A percentile compares a stretch with the other conserved stretches of the same genome.
phyloP scores from a whole-genome alignment of 2,329 filamentous ascomycete species.

The Ceratocystis destructans region DNA sequence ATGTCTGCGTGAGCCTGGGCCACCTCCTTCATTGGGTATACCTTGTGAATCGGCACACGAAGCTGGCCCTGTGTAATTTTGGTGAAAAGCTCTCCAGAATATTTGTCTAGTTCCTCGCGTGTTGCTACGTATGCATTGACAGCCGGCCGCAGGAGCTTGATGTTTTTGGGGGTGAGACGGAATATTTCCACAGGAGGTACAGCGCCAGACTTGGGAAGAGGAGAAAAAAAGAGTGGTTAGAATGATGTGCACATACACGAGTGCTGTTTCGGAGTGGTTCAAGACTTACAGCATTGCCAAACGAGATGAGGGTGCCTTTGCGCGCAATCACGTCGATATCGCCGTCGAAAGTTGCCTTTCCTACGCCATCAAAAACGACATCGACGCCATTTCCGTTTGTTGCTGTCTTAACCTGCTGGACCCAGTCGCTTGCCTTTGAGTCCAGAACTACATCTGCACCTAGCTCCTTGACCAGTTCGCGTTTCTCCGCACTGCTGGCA shows the following conservation, averaged over 20 bases:
- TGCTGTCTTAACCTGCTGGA: conserved; percentile 48
- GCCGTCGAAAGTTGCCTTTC: conserved; percentile 69
- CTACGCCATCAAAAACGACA: conserved; percentile 76
- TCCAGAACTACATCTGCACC: conserved; percentile 56
- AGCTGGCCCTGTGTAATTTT: conserved; percentile 57
- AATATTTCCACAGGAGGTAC: conserved; percentile 51
- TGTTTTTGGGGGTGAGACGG: conserved; percentile 57
- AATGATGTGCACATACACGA: background rate
- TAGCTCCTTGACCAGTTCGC: conserved; percentile 50
- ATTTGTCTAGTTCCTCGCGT: conserved; percentile 56
- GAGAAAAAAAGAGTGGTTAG: background rate
- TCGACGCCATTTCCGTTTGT: conserved; percentile 60
- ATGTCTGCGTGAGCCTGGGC: conserved; percentile 62
- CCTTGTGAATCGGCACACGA: conserved; percentile 58
- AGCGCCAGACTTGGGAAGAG: conserved; percentile 41
- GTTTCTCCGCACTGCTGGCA: conserved; percentile 59
- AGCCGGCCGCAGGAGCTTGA: conserved; percentile 60
- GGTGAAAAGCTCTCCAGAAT: conserved; percentile 57
- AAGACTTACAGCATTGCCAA: conserved; percentile 59
- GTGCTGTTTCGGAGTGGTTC: background rate
- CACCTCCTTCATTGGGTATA: conserved; percentile 63
- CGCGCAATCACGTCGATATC: conserved; percentile 59
- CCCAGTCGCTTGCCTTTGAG: conserved; percentile 38
- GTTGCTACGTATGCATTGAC: conserved; percentile 58
- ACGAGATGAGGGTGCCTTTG: conserved; percentile 66